Evolutionary conservation across 352 stramenopile genomes (phyloP), one percentile per base, ranked within the genome.

Genomic region (Phytophthora podocarpi): DNA sequence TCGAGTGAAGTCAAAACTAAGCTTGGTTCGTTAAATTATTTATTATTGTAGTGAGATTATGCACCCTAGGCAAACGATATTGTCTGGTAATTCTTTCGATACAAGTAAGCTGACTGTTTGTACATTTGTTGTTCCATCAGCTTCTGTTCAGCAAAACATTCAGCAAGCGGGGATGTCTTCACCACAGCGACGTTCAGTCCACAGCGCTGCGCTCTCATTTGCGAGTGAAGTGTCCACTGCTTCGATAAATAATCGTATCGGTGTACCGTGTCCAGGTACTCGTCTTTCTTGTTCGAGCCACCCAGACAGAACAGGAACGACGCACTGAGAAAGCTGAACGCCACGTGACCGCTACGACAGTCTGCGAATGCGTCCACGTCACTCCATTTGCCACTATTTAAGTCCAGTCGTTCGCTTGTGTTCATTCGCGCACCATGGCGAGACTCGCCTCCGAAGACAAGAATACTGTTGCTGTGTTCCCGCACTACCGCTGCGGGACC

Each of bases 271-370:
- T 88, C 76, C 42, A 90, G 37, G 41, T 90, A 89, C 57, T 89
- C 80, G 55, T 92, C 82, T 36, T 89, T 88, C 51, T 88, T 86
- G 61, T 89, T 89, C 24, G 83, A 89, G n/a, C 83, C 83, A 2
- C 83, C 83, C 6, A 90, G 51, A 21, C 70, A 82, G 48, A 89
- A 90, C n/a, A 90, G 39, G 21, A 89, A 92, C 23, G 79, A 87
- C 34, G 90, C 78, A 8, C 70, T 66, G 4, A 90, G 56, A 49
- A 89, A 81, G 5, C 73, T 74, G 23, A 88, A 70, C 0, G 80
- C 83, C 3, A 78, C 79, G 26, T 92, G 83, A 24, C 83, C 83
- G 32, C 83, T 90, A 13, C 81, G 77, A 27, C 69, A 82, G 59
- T 89, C 80, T 10, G 81, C 68, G 31, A 92, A 88, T 3, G 74